Evolutionary conservation across 2,329 filamentous ascomycete species (phyloP).

Genomic region (Cytospora paraplurivora): DNA sequence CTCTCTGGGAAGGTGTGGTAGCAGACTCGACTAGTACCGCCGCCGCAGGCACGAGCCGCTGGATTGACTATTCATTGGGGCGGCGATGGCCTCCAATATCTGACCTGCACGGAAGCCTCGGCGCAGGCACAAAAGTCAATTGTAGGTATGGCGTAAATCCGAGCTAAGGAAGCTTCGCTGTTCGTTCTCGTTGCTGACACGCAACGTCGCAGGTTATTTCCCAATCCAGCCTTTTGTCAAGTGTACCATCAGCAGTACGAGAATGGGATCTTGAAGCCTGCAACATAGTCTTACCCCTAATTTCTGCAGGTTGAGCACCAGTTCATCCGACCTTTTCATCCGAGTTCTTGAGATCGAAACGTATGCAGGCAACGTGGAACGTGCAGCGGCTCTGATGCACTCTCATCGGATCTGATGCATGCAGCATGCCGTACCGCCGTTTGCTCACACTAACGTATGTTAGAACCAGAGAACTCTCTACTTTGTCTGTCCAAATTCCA

Average conservation of each 20-base stretch:
- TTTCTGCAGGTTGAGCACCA: not conserved
- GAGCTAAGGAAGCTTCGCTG: not conserved
- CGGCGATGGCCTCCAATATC: not conserved
- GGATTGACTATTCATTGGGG: conserved; percentile 5
- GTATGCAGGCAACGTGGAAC: not conserved
- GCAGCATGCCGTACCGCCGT: not conserved
- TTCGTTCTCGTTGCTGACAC: conserved; percentile 9
- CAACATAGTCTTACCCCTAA: no score
- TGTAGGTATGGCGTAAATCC: not conserved
- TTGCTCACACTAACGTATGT: not conserved
- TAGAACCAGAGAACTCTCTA: not conserved
- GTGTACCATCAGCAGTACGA: not conserved
- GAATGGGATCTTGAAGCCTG: conserved; percentile 1
- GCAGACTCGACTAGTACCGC: not conserved
- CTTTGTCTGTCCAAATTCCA: not conserved
- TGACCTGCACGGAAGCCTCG: not conserved
- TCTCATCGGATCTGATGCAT: not conserved
- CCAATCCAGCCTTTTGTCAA: conserved; percentile 10
- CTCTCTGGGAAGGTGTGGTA: conserved; percentile 1
- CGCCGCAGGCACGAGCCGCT: conserved; percentile 2
- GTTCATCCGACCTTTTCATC: conserved; percentile 14
- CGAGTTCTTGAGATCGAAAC: not conserved
- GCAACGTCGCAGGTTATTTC: not conserved
- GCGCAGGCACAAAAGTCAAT: not conserved
- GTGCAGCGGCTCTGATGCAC: not conserved